Conservation (phyloP, 306 rosid genomes). For the Sechiopsis laciniata region DNA sequence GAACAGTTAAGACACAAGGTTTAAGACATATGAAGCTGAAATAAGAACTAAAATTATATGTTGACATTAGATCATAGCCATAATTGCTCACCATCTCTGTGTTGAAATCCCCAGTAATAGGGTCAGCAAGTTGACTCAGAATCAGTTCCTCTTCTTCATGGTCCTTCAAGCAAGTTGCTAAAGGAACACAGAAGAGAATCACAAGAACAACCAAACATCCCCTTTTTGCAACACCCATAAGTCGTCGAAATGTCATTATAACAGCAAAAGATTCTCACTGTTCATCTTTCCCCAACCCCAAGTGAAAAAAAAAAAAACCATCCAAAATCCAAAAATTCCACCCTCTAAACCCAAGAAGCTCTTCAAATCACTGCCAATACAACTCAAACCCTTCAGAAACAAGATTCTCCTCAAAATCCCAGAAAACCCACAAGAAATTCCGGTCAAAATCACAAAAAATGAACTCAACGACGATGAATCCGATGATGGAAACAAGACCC, state of each 20-base stretch:
- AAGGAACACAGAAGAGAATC: slow-evolving; percentile 36
- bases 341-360: too few species aligned
- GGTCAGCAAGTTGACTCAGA: slow-evolving; percentile 51
- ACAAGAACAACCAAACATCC: slow-evolving; percentile 48
- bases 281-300: slow-evolving; percentile 43
- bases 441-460: slow-evolving; percentile 25
- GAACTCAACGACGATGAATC: background rate
- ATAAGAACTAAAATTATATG: background rate
- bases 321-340: slow-evolving; percentile 26
- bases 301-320: slow-evolving; percentile 28
- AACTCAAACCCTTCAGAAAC: slow-evolving; percentile 5
- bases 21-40: slow-evolving; percentile 1
- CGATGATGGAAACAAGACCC: background rate
- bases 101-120: slow-evolving; percentile 42
- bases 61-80: slow-evolving; percentile 9
- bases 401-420: slow-evolving; percentile 20
- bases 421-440: slow-evolving; percentile 32
- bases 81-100: slow-evolving; percentile 55
- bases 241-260: slow-evolving; percentile 38
- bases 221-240: slow-evolving; percentile 47
- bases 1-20: slow-evolving; percentile 6
- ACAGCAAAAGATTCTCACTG: slow-evolving; percentile 38
- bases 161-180: slow-evolving; percentile 35
- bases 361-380: too few species aligned
- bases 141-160: slow-evolving; percentile 39